Percentiles rank a stretch among this genome's conserved stretches.
Evolutionary conservation across 139 green algal species (phyloP).

Genomic region (Microglena sp.): DNA sequence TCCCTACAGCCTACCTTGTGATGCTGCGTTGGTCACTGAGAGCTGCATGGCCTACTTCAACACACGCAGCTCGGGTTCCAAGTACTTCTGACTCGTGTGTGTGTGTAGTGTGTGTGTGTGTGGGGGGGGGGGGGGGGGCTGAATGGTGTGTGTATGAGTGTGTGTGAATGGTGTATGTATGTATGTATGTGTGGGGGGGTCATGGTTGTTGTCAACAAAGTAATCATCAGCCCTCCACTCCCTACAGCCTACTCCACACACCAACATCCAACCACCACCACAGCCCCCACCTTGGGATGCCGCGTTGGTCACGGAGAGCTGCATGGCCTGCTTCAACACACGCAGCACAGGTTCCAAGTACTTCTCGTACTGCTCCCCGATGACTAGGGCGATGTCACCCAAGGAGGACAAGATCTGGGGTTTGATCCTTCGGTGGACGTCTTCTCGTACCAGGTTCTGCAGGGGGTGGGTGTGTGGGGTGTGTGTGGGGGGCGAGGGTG

Average conservation of each 20-base stretch:
- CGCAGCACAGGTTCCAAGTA: conserved; percentile 70
- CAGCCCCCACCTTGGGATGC: background rate
- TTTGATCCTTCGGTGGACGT: conserved; percentile 90
- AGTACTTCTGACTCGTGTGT: conserved; percentile 77
- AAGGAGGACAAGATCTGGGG: conserved; percentile 86
- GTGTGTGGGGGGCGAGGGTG: too few species aligned
- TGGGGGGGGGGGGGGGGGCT: too few species aligned
- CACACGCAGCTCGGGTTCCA: conserved; percentile 71
- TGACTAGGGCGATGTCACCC: conserved; percentile 85
- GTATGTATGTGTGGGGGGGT: too few species aligned
- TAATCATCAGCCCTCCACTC: too few species aligned
- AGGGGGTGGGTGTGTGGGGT: too few species aligned
- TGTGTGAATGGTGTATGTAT: too few species aligned
- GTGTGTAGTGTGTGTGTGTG: too few species aligned
- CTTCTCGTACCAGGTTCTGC: conserved; percentile 40
- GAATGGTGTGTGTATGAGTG: too few species aligned
- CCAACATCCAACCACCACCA: too few species aligned
- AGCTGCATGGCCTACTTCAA: conserved; percentile 49
- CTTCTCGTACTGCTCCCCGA: conserved; percentile 79
- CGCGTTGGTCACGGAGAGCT: background rate
- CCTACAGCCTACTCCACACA: too few species aligned
- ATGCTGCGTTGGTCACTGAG: background rate
- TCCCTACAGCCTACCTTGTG: too few species aligned
- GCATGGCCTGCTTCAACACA: conserved; percentile 63
- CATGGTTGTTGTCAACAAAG: too few species aligned